phyloP scores from a whole-genome alignment of 2,329 filamentous ascomycete species.

The Colletotrichum liriopes region DNA sequence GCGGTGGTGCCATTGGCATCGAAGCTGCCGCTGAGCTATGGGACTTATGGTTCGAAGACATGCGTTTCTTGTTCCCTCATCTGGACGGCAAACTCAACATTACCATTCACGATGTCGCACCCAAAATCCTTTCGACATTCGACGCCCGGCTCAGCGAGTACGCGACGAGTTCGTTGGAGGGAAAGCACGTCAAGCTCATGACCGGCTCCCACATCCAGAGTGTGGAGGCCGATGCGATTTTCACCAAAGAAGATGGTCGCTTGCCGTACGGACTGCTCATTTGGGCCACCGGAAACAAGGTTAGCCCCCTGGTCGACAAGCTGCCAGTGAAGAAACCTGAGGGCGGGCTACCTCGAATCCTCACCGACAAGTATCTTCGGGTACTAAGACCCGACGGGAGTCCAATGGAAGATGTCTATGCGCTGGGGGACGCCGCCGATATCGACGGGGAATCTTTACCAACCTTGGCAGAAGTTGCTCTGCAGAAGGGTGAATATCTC shows the following conservation, averaged over 20 bases:
- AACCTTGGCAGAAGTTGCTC: conserved; percentile 30
- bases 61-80: conserved; percentile 97
- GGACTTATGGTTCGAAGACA: conserved; percentile 98
- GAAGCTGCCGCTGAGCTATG: conserved; percentile 98
- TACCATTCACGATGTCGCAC: conserved; percentile 95
- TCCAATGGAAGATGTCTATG: conserved; percentile 24
- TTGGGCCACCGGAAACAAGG: conserved; percentile 92
- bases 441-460: conserved; percentile 32
- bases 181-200: conserved; percentile 24
- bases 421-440: conserved; percentile 28
- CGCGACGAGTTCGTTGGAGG: conserved; percentile 58
- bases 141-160: conserved; percentile 99
- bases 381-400: conserved; percentile 32
- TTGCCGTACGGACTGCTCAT: conserved; percentile 95
- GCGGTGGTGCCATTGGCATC: conserved; percentile 95
- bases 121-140: conserved; percentile 97
- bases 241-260: conserved; percentile 91
- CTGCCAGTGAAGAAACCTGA: conserved; percentile 28
- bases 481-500: conserved; percentile 38
- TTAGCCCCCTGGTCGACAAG: conserved; percentile 23
- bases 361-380: conserved; percentile 31
- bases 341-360: conserved; percentile 12
- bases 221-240: conserved; percentile 83
- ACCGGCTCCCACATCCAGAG: conserved; percentile 23
- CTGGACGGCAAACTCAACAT: conserved; percentile 96